Conservation (phyloP, 495 filamentous ascomycete genomes). For the Aspergillus ostianus region DNA sequence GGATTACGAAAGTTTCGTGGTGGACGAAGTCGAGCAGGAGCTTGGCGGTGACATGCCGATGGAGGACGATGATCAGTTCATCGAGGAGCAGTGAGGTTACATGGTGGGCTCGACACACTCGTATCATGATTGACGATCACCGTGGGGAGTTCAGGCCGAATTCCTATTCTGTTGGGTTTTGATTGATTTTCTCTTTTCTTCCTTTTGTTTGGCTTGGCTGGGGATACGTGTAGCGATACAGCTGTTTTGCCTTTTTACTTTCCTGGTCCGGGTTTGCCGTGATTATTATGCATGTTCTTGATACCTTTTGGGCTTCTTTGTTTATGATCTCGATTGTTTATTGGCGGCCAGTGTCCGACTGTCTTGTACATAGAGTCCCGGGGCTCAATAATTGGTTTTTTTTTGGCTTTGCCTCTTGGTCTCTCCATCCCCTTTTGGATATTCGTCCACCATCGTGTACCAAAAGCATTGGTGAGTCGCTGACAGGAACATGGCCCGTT, state of each 20-base stretch:
- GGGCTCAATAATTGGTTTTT: background rate
- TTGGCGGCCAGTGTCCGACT: background rate
- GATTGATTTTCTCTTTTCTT: background rate
- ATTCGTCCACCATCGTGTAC: background rate
- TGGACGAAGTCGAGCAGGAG: constrained; percentile 86
- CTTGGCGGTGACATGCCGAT: constrained; percentile 49
- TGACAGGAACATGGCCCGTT: background rate
- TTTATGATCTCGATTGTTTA: background rate
- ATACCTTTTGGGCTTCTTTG: background rate
- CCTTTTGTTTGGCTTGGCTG: background rate
- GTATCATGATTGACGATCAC: constrained; percentile 17
- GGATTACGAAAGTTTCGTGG: constrained; percentile 88
- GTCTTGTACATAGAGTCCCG: background rate
- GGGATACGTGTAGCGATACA: constrained; percentile 1
- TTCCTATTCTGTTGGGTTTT: constrained; percentile 3
- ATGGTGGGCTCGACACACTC: background rate
- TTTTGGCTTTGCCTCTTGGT: no score
- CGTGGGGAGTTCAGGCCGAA: constrained; percentile 1
- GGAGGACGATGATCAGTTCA: constrained; percentile 21
- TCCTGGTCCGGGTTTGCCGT: background rate
- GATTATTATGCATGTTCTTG: background rate
- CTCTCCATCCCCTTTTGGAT: background rate
- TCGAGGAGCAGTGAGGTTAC: constrained; percentile 29
- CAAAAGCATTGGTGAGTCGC: background rate
- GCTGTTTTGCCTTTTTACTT: background rate